Percentiles rank a stretch among this genome's conserved stretches.
phyloP scores from a whole-genome alignment of 192 early-diverging fungal species.

The Anaeromyces robustus region DNA sequence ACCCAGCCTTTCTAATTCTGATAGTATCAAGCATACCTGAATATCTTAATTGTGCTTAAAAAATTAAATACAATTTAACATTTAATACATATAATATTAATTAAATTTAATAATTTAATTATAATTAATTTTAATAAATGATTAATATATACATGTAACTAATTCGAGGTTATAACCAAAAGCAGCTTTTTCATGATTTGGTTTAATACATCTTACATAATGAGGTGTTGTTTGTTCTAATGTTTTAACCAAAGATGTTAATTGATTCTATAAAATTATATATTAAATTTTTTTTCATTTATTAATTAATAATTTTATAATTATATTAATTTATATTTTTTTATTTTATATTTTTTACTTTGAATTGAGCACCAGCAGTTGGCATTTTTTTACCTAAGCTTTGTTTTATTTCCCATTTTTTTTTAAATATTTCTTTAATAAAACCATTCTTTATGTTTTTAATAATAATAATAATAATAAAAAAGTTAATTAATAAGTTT shows the following conservation, averaged over 20 bases:
- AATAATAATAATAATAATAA: too few relatives aligned
- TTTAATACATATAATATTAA: conserved; percentile 3
- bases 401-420: conserved; percentile 1
- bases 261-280: conserved; percentile 17
- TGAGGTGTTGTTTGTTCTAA: conserved; percentile 29
- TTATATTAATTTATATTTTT: too few relatives aligned
- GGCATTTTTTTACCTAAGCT: conserved; percentile 12
- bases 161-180: conserved; percentile 29
- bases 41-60: conserved; percentile 27
- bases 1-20: conserved; percentile 38
- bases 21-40: conserved; percentile 43
- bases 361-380: conserved; percentile 4
- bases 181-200: conserved; percentile 28
- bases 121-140: too few relatives aligned
- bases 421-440: conserved; percentile 21
- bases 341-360: too few relatives aligned
- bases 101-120: too few relatives aligned
- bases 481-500: too few relatives aligned
- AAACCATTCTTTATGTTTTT: conserved; percentile 13
- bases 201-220: conserved; percentile 44
- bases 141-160: conserved; percentile 18
- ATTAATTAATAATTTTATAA: too few relatives aligned
- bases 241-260: conserved; percentile 24
- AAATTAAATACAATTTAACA: neutral
- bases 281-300: too few relatives aligned